phyloP scores from a whole-genome alignment of 768 basidiomycete genomes.

The Kwoniella botswanensis region DNA sequence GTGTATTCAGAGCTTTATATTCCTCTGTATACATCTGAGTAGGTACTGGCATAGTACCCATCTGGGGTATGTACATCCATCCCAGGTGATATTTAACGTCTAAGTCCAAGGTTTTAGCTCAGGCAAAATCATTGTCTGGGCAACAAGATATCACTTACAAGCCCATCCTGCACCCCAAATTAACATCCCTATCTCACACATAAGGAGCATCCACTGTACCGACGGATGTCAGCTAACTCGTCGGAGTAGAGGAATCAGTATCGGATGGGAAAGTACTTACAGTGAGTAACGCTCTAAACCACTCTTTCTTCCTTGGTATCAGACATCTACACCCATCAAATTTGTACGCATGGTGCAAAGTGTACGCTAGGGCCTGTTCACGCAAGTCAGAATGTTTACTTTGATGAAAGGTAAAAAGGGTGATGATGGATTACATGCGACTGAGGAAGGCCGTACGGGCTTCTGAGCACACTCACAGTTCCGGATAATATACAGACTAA shows the following conservation, averaged over 20 bases:
- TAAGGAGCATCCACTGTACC: slow-evolving; percentile 42
- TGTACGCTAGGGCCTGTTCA: slow-evolving; percentile 25
- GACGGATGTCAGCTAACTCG: not conserved
- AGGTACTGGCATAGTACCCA: slow-evolving; percentile 35
- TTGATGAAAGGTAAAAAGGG: too few species aligned
- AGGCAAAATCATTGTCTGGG: not conserved
- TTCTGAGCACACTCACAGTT: slow-evolving; percentile 20
- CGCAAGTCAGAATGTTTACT: too few species aligned
- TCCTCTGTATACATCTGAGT: slow-evolving; percentile 25
- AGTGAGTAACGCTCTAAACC: slow-evolving; percentile 41
- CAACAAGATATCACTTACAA: slow-evolving; percentile 19
- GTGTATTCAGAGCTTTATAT: slow-evolving; percentile 21
- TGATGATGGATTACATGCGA: too few species aligned
- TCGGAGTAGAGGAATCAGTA: not conserved
- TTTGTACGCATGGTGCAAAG: slow-evolving; percentile 36
- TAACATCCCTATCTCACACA: slow-evolving; percentile 25
- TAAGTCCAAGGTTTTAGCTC: not conserved
- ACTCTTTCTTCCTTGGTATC: slow-evolving; percentile 41
- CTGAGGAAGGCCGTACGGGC: too few species aligned
- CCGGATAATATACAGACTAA: slow-evolving; percentile 22
- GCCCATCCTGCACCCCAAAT: slow-evolving; percentile 37
- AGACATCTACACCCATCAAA: slow-evolving; percentile 44
- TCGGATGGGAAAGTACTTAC: slow-evolving; percentile 24
- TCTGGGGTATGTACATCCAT: slow-evolving; percentile 26
- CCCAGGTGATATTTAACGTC: slow-evolving; percentile 43